phyloP scores from a whole-genome alignment of 164 flowering plant genomes.

The Vitis riparia region DNA sequence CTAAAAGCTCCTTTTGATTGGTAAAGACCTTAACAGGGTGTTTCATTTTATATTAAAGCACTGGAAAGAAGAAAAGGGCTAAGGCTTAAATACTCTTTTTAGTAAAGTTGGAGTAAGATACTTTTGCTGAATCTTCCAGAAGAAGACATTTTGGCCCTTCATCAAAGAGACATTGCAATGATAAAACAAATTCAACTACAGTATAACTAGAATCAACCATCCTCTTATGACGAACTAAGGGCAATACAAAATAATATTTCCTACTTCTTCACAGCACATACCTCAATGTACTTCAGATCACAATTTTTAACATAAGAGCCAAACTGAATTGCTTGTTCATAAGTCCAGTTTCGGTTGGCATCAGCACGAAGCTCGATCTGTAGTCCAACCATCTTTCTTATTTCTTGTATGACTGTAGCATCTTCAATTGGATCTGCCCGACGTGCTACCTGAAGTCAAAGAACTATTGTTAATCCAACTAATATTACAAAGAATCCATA shows the following conservation, averaged over 20 bases:
- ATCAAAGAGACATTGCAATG: no score
- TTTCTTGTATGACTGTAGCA: constrained; percentile 70
- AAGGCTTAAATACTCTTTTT: no score
- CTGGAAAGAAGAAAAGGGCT: not conserved
- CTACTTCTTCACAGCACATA: constrained; percentile 13
- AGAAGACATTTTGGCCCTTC: no score
- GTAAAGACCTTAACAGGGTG: no score
- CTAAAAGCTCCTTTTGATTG: no score
- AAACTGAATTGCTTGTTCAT: constrained; percentile 70
- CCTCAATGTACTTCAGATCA: constrained; percentile 88
- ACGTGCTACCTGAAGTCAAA: constrained; percentile 71
- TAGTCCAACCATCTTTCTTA: constrained; percentile 62
- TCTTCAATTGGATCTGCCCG: constrained; percentile 64
- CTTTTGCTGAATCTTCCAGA: no score
- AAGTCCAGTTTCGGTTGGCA: constrained; percentile 90
- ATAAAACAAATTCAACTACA: not conserved
- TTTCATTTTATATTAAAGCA: no score
- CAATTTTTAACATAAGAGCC: constrained; percentile 55
- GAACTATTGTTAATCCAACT: not conserved
- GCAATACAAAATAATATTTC: not conserved
- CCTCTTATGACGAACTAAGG: not conserved
- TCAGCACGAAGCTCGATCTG: constrained; percentile 72
- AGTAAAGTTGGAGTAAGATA: no score
- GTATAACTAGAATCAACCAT: not conserved
- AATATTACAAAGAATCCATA: not conserved